phyloP scores from a whole-genome alignment of 345 rosid genomes.

The Conringia planisiliqua region DNA sequence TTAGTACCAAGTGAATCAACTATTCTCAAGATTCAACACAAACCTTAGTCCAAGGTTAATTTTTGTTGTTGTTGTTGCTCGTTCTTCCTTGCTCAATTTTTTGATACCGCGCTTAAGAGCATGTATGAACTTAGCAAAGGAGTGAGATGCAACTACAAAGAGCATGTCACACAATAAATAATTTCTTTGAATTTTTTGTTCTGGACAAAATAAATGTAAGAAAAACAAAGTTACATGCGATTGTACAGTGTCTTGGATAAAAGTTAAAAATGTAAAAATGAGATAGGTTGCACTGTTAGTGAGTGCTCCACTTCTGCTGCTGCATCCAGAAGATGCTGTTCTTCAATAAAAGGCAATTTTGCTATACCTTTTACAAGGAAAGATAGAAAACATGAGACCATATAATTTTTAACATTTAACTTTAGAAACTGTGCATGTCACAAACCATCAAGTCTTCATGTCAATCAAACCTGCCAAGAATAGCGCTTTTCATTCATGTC shows the following conservation, averaged over 20 bases:
- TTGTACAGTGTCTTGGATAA: not conserved
- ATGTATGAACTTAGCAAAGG: constrained; percentile 67
- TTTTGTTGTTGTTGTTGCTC: constrained; percentile 44
- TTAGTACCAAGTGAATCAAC: not conserved
- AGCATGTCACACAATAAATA: constrained; percentile 71
- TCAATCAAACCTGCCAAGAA: constrained; percentile 73
- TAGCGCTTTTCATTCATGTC: constrained; percentile 95
- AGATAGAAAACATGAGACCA: not conserved
- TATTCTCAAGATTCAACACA: constrained; percentile 32
- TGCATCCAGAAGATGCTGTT: constrained; percentile 76
- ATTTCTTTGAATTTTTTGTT: constrained; percentile 78
- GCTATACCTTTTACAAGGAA: constrained; percentile 63
- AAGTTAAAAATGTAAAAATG: not conserved
- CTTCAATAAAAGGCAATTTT: constrained; percentile 89
- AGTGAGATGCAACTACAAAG: constrained; percentile 69
- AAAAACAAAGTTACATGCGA: not conserved
- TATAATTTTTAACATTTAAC: not conserved
- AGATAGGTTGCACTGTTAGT: constrained; percentile 52
- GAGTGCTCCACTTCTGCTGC: constrained; percentile 59
- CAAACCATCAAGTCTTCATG: not conserved
- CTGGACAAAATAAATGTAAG: constrained; percentile 35
- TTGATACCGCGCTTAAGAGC: constrained; percentile 61
- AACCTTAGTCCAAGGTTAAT: constrained; percentile 74
- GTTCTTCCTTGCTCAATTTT: constrained; percentile 46
- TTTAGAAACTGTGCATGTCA: not conserved